These are phyloP conservation scores for Trapa incisa DNA, from an alignment of 345 rosid genomes.

Conservation along the genomic window DNA sequence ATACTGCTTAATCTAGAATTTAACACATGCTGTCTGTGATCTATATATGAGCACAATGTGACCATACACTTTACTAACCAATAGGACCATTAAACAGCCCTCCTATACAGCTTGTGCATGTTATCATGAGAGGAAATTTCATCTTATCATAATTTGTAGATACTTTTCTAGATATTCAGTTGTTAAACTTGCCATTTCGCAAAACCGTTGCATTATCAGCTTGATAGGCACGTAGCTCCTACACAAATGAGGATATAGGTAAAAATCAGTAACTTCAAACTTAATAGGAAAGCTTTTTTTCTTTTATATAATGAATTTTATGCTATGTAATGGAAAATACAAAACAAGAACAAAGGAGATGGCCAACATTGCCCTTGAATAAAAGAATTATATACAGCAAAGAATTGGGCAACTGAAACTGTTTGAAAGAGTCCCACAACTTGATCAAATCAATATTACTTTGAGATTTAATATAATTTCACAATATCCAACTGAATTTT, in stretches of 20 bases:
- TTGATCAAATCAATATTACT: background rate
- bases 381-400: background rate
- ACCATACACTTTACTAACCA: no score
- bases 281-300: background rate
- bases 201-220: constrained; percentile 91
- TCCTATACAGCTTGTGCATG: background rate
- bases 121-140: background rate
- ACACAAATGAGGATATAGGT: constrained; percentile 13
- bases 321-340: background rate
- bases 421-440: background rate
- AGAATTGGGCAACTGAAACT: background rate
- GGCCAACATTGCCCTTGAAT: no score
- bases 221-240: constrained; percentile 99
- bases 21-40: background rate
- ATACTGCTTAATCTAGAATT: background rate
- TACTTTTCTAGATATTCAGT: background rate
- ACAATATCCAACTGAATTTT: background rate
- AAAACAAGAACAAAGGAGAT: no score
- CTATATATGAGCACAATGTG: background rate
- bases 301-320: no score
- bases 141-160: background rate
- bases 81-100: background rate
- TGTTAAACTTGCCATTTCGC: constrained; percentile 63
- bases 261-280: background rate
- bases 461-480: background rate